These are phyloP conservation scores for Plantago coronopus DNA, from an alignment of 305 asterid genomes.

Conservation along the genomic window DNA sequence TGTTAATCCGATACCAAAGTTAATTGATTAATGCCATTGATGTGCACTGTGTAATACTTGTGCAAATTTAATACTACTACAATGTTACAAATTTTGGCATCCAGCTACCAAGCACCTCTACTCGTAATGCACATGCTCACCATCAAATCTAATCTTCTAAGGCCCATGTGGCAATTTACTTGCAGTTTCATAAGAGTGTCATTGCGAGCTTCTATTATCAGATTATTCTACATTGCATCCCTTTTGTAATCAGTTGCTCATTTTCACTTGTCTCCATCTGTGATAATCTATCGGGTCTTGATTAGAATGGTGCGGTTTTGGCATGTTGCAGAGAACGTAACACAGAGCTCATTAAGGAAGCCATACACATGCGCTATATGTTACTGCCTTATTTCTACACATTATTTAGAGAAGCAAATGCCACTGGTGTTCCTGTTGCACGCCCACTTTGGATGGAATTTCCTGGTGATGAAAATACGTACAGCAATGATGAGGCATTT, in stretches of 20 bases:
- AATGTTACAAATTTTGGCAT: no score
- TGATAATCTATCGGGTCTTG: background rate
- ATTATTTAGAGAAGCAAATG: slow-evolving; percentile 90
- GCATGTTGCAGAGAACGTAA: slow-evolving; percentile 66
- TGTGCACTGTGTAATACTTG: no score
- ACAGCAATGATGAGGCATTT: slow-evolving; percentile 87
- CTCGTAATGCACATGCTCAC: no score
- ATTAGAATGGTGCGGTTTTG: slow-evolving; percentile 24
- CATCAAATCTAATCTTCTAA: no score
- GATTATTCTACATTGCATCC: no score
- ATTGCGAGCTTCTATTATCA: no score
- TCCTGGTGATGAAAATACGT: slow-evolving; percentile 82
- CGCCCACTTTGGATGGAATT: slow-evolving; percentile 99
- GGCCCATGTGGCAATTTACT: no score
- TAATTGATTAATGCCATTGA: no score
- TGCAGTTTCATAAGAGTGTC: no score
- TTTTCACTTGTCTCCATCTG: background rate
- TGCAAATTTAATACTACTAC: no score
- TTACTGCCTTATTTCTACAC: slow-evolving; percentile 94
- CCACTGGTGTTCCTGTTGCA: slow-evolving; percentile 72
- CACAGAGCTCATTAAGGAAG: slow-evolving; percentile 76
- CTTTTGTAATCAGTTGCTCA: background rate
- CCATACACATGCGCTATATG: slow-evolving; percentile 81
- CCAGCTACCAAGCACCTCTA: no score
- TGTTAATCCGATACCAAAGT: no score